Evolutionary conservation across 805 yeast genomes (phyloP), one percentile per base, ranked within the genome.

Genomic region (Candida tibetensis): DNA sequence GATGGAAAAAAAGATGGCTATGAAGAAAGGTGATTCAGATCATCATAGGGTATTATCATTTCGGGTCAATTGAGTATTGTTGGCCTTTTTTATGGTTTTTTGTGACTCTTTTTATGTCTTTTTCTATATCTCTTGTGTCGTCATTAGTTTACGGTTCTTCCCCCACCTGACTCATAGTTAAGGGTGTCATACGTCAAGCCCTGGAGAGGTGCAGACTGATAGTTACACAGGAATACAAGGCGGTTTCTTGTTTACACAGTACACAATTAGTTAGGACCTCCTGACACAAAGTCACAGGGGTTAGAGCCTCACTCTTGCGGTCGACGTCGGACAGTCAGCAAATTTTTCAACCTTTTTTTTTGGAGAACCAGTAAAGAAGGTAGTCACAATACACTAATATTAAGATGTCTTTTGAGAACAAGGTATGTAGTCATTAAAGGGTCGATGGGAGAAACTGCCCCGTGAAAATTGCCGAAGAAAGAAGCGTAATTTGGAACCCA

Each of bases 321-420:
- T 40, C 39, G 39, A 30, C 44, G 39, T 21, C 25, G 25, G 36
- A 17, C 32, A 32, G 40, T 37, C 41, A 34, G 41, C 41, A 41
- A 41, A 41, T 27, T 41, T 41, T 41, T 41, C 45, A 41, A 28
- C 28, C 22, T 31, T 39, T 31, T 30, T 27, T 36, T 32, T 32
- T 27, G 34, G 25, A 21, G 25, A 21, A 21, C 25, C 25, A 21
- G 25, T 21, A 21, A 21, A 21, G 25, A 21, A 21, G 25, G 25
- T 21, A 21, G 25, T 21, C 25, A 21, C 30, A 35, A 16, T 30
- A 33, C 7, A 25, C 25, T 19, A 36, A 21, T 36, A 30, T 28
- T 21, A 57, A 45, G 34, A 69, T 69, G 74, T 69, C 74, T 51
- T 69, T 69, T 54, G 71, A 66, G 56, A 69, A 69, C 64, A 69